Evolutionary conservation across 805 yeast genomes (phyloP).

Genomic region (Hanseniaspora occidentalis): DNA sequence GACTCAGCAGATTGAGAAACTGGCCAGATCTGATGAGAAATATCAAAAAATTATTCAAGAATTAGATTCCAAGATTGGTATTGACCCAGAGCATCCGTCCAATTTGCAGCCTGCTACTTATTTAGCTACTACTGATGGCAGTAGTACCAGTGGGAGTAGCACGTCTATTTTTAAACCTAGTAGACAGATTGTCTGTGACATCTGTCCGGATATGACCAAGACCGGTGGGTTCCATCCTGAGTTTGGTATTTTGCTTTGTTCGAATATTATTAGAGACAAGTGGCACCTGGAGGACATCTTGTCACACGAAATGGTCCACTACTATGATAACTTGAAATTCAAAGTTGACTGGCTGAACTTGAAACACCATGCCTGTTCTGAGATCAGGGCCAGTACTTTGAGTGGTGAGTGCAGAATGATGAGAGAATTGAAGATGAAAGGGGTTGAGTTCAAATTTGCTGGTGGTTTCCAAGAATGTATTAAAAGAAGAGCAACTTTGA

Average conservation of each 20-base stretch:
- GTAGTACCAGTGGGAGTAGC: background rate
- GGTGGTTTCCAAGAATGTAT: conserved; percentile 89
- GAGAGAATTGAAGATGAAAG: conserved; percentile 50
- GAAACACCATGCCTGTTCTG: conserved; percentile 94
- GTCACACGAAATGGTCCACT: conserved; percentile 88
- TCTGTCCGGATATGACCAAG: conserved; percentile 63
- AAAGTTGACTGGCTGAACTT: conserved; percentile 75
- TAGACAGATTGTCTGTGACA: conserved; percentile 58
- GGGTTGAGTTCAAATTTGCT: conserved; percentile 35
- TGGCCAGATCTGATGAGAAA: conserved; percentile 21
- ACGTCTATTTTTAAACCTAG: conserved; percentile 14
- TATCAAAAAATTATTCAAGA: conserved; percentile 7
- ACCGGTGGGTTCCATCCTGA: conserved; percentile 94
- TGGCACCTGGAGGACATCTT: conserved; percentile 84
- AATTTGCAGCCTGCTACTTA: background rate
- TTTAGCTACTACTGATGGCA: background rate
- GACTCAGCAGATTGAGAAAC: conserved; percentile 67
- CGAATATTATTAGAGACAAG: conserved; percentile 61
- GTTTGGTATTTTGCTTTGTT: conserved; percentile 74
- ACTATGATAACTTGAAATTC: conserved; percentile 82
- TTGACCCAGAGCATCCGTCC: background rate
- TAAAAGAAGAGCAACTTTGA: conserved; percentile 71
- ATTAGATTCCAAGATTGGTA: conserved; percentile 14
- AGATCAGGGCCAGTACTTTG: conserved; percentile 81
- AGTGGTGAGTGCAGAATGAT: conserved; percentile 92